phyloP scores from a whole-genome alignment of 208 protist genomes.

The Angomonas deanei region DNA sequence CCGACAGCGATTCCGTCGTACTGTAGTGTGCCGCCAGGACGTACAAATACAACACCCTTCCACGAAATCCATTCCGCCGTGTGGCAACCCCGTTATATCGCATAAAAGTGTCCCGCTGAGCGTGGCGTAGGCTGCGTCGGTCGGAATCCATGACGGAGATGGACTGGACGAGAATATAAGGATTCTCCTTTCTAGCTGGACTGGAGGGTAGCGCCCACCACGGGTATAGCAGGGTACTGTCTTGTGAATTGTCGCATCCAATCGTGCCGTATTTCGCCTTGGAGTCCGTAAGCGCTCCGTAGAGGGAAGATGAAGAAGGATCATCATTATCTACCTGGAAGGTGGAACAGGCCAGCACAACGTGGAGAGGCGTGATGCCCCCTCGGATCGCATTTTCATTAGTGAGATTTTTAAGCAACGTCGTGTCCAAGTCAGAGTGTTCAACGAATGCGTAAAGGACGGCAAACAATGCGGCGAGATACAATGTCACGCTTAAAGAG shows the following conservation, averaged over 20 bases:
- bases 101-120: neutral
- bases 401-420: neutral
- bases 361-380: neutral
- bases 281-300: too few relatives aligned
- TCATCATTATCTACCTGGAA: too few relatives aligned
- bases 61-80: neutral
- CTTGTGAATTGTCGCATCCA: neutral
- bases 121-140: neutral
- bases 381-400: neutral
- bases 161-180: neutral
- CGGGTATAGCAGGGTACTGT: neutral
- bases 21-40: neutral
- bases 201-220: neutral
- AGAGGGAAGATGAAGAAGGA: neutral
- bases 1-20: neutral
- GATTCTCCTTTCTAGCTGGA: neutral
- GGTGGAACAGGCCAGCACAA: neutral
- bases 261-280: too few relatives aligned
- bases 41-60: neutral
- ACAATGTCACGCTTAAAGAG: too few relatives aligned
- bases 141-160: neutral
- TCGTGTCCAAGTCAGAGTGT: neutral
- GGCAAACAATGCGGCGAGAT: neutral
- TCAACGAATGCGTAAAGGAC: too few relatives aligned
- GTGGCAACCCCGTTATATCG: neutral